Percentiles rank a stretch among this genome's conserved stretches.
phyloP scores from a whole-genome alignment of 805 yeast genomes.

The Candida dendrica region DNA sequence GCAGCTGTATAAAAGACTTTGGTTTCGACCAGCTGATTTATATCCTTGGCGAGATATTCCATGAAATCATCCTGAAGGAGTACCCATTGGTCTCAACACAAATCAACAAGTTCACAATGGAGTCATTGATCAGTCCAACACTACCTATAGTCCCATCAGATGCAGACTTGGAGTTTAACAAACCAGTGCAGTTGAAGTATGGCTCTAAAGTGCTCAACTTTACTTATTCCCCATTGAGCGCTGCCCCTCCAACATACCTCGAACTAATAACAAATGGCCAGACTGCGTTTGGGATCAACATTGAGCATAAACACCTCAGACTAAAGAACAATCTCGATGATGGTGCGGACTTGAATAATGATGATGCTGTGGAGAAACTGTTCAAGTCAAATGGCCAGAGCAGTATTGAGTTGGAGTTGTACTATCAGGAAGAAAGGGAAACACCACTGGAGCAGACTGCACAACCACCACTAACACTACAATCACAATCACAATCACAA shows the following conservation, averaged over 20 bases:
- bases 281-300: constrained; percentile 41
- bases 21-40: constrained; percentile 67
- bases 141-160: constrained; percentile 27
- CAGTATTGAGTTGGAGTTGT: background rate
- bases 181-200: constrained; percentile 42
- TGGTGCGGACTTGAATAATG: constrained; percentile 10
- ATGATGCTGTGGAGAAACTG: constrained; percentile 9
- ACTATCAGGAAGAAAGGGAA: background rate
- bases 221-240: constrained; percentile 52
- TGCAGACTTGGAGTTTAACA: constrained; percentile 26
- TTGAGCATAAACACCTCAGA: constrained; percentile 9
- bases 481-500: no score
- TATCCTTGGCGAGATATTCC: constrained; percentile 63
- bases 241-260: constrained; percentile 72
- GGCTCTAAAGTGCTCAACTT: constrained; percentile 52
- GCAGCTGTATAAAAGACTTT: constrained; percentile 69
- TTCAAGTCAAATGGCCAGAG: constrained; percentile 6
- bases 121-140: constrained; percentile 16
- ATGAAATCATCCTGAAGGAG: constrained; percentile 50
- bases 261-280: constrained; percentile 79
- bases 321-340: constrained; percentile 7
- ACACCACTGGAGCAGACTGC: no score
- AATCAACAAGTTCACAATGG: constrained; percentile 16
- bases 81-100: constrained; percentile 57
- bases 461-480: no score